These are phyloP conservation scores for Candida gorgasii DNA, from an alignment of 805 yeast species.

Conservation along the genomic window DNA sequence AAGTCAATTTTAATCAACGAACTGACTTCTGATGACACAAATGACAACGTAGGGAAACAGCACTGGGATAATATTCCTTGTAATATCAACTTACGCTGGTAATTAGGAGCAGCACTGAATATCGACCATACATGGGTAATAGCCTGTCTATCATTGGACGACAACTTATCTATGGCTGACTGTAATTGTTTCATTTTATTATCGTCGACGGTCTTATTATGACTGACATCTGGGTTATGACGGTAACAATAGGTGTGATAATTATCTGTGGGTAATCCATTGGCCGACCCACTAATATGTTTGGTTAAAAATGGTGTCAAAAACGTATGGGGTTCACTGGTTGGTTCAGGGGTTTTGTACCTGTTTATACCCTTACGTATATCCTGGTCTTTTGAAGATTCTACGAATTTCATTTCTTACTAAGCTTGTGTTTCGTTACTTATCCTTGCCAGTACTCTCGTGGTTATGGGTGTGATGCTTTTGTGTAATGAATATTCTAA, in stretches of 20 bases:
- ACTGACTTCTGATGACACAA: conserved; percentile 75
- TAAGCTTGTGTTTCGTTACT: no score
- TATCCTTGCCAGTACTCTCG: no score
- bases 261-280: conserved; percentile 45
- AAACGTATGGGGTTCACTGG: conserved; percentile 20
- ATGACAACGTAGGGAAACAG: conserved; percentile 93
- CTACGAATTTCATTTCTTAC: conserved; percentile 1
- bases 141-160: conserved; percentile 72
- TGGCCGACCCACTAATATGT: conserved; percentile 39
- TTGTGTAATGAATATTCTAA: no score
- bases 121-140: conserved; percentile 82
- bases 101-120: conserved; percentile 71
- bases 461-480: no score
- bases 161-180: conserved; percentile 53
- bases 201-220: conserved; percentile 69
- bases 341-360: conserved; percentile 8
- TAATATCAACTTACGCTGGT: conserved; percentile 71
- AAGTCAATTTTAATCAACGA: conserved; percentile 86
- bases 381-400: conserved; percentile 1
- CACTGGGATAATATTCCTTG: conserved; percentile 86
- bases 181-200: conserved; percentile 66
- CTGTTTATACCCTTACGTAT: conserved; percentile 2
- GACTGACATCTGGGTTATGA: conserved; percentile 85
- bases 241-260: conserved; percentile 81
- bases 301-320: conserved; percentile 43